A percentile compares a stretch with the other conserved stretches of the same genome.
phyloP scores from a whole-genome alignment of 371 early-diverging fungal species.

The Racocetra persica region DNA sequence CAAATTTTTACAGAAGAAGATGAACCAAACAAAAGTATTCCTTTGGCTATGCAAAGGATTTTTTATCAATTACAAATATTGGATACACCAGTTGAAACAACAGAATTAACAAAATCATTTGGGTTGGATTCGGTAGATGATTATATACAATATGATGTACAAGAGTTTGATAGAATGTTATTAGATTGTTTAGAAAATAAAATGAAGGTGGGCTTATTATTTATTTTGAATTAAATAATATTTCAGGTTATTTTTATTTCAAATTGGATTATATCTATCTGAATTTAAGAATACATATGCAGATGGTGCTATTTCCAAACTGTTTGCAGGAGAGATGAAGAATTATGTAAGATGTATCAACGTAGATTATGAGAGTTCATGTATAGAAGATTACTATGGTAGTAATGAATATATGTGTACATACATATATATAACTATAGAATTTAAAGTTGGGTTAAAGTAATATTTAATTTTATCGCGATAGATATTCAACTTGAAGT shows the following conservation, averaged over 20 bases:
- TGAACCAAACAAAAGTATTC: constrained; percentile 83
- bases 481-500: constrained; percentile 95
- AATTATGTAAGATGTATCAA: constrained; percentile 94
- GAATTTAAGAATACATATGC: constrained; percentile 77
- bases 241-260: not conserved
- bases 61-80: constrained; percentile 90
- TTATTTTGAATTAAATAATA: not conserved
- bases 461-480: not conserved
- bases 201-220: constrained; percentile 75
- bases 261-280: not conserved
- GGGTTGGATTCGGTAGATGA: constrained; percentile 96
- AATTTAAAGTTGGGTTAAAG: not conserved
- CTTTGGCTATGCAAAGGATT: constrained; percentile 94
- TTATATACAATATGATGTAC: constrained; percentile 98
- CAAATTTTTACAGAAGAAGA: constrained; percentile 91
- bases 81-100: constrained; percentile 80
- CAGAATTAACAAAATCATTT: constrained; percentile 94
- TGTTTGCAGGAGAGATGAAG: constrained; percentile 97
- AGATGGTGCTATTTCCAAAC: constrained; percentile 89
- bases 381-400: constrained; percentile 90
- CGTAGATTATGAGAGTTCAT: constrained; percentile 92
- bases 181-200: constrained; percentile 95
- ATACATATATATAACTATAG: not conserved
- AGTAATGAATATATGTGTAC: not conserved
- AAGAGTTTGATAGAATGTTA: constrained; percentile 96